Evolutionary conservation across 768 basidiomycete species (phyloP), one percentile per base, ranked within the genome.

Genomic region (Xerocomellus chrysenteron): DNA sequence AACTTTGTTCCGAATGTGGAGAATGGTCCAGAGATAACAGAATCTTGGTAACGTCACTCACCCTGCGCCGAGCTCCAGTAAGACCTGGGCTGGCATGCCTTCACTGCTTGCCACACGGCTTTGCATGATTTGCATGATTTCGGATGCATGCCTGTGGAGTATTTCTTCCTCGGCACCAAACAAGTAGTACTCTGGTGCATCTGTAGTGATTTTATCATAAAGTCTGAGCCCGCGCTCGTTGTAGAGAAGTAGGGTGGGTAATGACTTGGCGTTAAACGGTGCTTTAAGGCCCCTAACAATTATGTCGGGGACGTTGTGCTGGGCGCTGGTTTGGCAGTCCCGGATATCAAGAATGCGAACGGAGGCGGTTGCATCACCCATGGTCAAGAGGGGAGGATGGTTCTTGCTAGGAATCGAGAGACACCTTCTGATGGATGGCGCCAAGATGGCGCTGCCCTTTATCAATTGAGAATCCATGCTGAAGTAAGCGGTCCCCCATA

Each of bases 11-110:
- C 52, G 2, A 30, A 26, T 13, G 39, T 10, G 6, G 36, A 13
- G 28, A 44, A 44, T 28, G 19, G 33, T 21, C 4, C n/a, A 39
- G 52, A 19, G 13, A 44, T 37, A 46, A 32, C 11, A 16, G 30
- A 21, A 47, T 40, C 1, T 13, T 37, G 30, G 10, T 21, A 28
- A 28, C 36, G 47, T 32, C 5, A 45, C 91, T 80, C 71, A 94
- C 92, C 95, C 95, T 10, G 94, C 92, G 43, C 96, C 95, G n/a
- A 98, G 80, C 68, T 98, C 95, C 41, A 98, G 78, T 8, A 97
- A 78, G 50, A 86, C 79, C 51, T 84, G 81, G 41, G 80, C 82
- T 3, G 75, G 65, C 16, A 65, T 62, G 17, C 71, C 61, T 30
- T 26, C 19, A 1, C 66, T 68, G 16, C 41, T 50, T 19, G 56